These are phyloP conservation scores for Fusarium udum DNA, from an alignment of 2,329 filamentous ascomycete genomes.

Conservation along the genomic window DNA sequence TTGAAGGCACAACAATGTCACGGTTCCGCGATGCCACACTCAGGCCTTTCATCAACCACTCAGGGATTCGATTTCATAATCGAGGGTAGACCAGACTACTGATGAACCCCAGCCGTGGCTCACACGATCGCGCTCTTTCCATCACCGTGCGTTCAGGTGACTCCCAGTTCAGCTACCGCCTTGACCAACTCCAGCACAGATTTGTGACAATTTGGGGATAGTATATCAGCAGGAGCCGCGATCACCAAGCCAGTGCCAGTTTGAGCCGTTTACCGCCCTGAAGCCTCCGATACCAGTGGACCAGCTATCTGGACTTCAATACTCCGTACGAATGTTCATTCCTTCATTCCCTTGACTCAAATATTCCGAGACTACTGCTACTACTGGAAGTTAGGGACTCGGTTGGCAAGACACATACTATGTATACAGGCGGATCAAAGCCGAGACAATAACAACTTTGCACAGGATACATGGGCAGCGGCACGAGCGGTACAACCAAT, in stretches of 20 bases:
- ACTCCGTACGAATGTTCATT: not conserved
- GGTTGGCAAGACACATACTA: conserved; percentile 28
- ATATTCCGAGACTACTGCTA: conserved; percentile 17
- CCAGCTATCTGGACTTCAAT: conserved; percentile 9
- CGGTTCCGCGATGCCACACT: conserved; percentile 21
- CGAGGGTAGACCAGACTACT: not conserved
- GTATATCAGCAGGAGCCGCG: conserved; percentile 23
- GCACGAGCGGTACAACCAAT: conserved; percentile 15
- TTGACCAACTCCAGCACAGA: conserved; percentile 23
- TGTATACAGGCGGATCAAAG: conserved; percentile 21
- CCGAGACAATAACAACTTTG: conserved; percentile 15
- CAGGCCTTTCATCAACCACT: conserved; percentile 17
- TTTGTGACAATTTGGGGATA: conserved; percentile 18
- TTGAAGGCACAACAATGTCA: conserved; percentile 13
- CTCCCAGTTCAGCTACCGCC: conserved; percentile 26
- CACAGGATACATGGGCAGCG: conserved; percentile 3
- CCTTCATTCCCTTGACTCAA: conserved; percentile 37
- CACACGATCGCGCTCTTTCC: conserved; percentile 26
- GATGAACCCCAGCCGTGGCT: conserved; percentile 27
- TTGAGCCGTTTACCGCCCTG: conserved; percentile 18
- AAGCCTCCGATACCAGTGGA: conserved; percentile 7
- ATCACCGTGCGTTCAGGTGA: conserved; percentile 28
- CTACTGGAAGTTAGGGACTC: not conserved
- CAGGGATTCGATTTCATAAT: not conserved
- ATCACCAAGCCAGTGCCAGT: conserved; percentile 25